Percentiles rank a stretch among this genome's conserved stretches.
These are phyloP conservation scores for Colletotrichum brevisporum DNA, from an alignment of 2,329 filamentous ascomycete genomes.

Conservation along the genomic window DNA sequence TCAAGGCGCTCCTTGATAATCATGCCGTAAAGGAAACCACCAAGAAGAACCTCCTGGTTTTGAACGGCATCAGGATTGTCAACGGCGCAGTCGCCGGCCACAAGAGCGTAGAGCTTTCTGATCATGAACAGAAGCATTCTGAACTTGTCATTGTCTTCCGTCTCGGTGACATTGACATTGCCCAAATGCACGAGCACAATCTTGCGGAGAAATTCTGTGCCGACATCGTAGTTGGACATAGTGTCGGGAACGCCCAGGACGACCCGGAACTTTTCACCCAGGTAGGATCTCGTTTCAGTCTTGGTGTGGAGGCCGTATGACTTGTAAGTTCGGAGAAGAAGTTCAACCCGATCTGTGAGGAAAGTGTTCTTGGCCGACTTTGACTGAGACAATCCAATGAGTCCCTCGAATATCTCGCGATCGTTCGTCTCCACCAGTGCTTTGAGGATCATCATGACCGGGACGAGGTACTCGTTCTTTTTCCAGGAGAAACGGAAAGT, in stretches of 20 bases:
- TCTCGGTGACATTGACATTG: conserved; percentile 84
- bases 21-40: conserved; percentile 94
- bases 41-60: conserved; percentile 94
- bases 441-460: conserved; percentile 96
- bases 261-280: conserved; percentile 92
- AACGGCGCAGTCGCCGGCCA: conserved; percentile 90
- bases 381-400: conserved; percentile 83
- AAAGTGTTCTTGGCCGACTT: conserved; percentile 90
- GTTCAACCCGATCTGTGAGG: conserved; percentile 92
- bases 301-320: conserved; percentile 87
- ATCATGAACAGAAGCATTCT: conserved; percentile 96
- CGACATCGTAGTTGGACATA: conserved; percentile 89
- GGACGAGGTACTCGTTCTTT: conserved; percentile 96
- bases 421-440: conserved; percentile 96
- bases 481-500: conserved; percentile 98
- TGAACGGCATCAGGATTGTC: conserved; percentile 98
- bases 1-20: conserved; percentile 96
- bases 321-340: conserved; percentile 94
- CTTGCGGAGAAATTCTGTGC: conserved; percentile 90
- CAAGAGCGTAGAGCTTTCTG: conserved; percentile 92
- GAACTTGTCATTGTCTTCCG: conserved; percentile 93
- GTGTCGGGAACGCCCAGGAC: conserved; percentile 88
- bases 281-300: conserved; percentile 84
- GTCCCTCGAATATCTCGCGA: conserved; percentile 93
- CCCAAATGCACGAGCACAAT: conserved; percentile 94